Percentiles rank a stretch among this genome's conserved stretches.
Evolutionary conservation across 2,329 filamentous ascomycete species (phyloP).

Genomic region (Hypoxylon sp.): DNA sequence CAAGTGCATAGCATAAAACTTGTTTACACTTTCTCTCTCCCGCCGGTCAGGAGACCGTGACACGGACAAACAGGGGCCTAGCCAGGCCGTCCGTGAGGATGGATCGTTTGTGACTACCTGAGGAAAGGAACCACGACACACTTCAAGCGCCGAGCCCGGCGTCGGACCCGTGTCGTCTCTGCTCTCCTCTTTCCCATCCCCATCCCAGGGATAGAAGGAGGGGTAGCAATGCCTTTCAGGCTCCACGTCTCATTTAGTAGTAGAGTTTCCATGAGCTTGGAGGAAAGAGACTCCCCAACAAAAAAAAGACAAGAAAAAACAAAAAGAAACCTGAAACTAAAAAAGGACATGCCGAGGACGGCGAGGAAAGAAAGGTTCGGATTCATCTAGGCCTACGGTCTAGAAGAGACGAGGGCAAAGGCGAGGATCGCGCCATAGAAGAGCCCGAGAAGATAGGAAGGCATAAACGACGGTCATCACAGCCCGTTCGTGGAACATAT

Average conservation of each 20-base stretch:
- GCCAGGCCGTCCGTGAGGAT: constrained; percentile 27
- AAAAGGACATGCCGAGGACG: constrained; percentile 35
- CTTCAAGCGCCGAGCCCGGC: constrained; percentile 34
- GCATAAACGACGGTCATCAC: constrained; percentile 2
- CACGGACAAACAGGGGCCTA: constrained; percentile 20
- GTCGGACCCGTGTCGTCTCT: constrained; percentile 11
- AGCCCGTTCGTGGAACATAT: constrained; percentile 7
- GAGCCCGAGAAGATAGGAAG: not conserved
- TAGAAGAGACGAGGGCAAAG: constrained; percentile 22
- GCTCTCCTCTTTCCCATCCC: not conserved
- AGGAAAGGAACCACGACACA: constrained; percentile 19
- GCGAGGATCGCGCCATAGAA: constrained; percentile 14
- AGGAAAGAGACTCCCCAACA: too few relatives aligned
- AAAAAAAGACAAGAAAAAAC: not conserved
- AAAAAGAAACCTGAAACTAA: constrained; percentile 20
- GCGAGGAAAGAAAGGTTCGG: constrained; percentile 12
- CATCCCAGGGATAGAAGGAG: not conserved
- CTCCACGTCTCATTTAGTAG: constrained; percentile 28
- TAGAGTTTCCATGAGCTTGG: constrained; percentile 27
- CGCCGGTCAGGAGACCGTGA: constrained; percentile 33
- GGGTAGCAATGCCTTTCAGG: too few relatives aligned
- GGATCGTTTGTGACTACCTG: too few relatives aligned
- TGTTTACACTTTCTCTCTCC: constrained; percentile 33
- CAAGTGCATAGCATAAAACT: constrained; percentile 39
- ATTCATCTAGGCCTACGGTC: constrained; percentile 19